Conservation (phyloP, 345 rosid species). For the Draba incana region DNA sequence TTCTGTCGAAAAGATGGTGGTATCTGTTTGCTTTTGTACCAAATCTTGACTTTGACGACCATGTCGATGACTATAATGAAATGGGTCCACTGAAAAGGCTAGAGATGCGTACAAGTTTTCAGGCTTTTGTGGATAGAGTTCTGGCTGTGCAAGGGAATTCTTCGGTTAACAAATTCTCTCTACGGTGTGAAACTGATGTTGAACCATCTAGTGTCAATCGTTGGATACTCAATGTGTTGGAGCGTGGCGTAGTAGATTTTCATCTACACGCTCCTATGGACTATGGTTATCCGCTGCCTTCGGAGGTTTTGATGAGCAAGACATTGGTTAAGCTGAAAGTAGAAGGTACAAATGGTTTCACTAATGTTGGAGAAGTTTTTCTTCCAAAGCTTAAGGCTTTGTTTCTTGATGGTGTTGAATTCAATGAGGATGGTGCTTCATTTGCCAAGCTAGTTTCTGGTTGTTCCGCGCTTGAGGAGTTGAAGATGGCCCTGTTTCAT, state of each 20-base stretch:
- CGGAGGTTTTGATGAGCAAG: conserved; percentile 19
- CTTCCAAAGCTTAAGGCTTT: conserved; percentile 32
- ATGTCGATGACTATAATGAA: background rate
- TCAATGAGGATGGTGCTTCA: background rate
- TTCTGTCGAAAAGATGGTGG: conserved; percentile 25
- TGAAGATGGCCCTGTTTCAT: background rate
- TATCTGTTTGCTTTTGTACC: conserved; percentile 21
- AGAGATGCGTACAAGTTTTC: conserved; percentile 10
- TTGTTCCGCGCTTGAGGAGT: conserved; percentile 33
- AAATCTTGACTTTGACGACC: conserved; percentile 10
- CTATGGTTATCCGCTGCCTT: conserved; percentile 8
- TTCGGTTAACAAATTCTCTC: conserved; percentile 24
- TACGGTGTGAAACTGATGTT: conserved; percentile 5
- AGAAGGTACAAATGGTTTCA: conserved; percentile 10
- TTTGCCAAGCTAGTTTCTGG: conserved; percentile 25
- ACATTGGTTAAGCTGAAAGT: conserved; percentile 34
- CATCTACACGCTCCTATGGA: background rate
- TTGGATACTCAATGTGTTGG: conserved; percentile 27
- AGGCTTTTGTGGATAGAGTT: conserved; percentile 26
- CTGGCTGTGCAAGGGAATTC: conserved; percentile 33
- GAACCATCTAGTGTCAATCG: conserved; percentile 26
- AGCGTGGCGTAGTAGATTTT: conserved; percentile 20
- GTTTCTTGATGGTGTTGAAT: background rate
- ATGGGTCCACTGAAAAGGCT: conserved; percentile 15
- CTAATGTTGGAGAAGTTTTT: background rate